phyloP scores from a whole-genome alignment of 1,139 yeast species.

The Saccharomyces hybrid region DNA sequence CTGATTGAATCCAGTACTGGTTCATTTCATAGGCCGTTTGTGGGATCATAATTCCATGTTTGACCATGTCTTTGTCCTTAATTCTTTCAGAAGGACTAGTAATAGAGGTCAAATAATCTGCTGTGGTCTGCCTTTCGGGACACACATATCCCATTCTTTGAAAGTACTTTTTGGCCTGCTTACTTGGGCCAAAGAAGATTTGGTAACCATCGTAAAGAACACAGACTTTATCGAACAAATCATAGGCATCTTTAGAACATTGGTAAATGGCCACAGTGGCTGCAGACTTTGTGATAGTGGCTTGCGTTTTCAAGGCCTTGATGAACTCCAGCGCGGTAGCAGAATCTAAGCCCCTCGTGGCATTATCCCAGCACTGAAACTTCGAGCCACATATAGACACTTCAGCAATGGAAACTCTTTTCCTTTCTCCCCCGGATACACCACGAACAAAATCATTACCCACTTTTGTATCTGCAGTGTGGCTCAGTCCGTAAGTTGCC shows the following conservation, averaged over 20 bases:
- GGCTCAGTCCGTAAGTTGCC: constrained; percentile 38
- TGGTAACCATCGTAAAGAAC: constrained; percentile 40
- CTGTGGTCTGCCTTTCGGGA: constrained; percentile 43
- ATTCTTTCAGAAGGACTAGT: constrained; percentile 50
- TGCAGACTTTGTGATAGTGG: constrained; percentile 49
- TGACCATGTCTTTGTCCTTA: constrained; percentile 17
- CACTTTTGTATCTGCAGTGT: constrained; percentile 35
- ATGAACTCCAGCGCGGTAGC: constrained; percentile 75
- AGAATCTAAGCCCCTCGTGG: constrained; percentile 68
- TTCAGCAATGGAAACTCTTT: constrained; percentile 39
- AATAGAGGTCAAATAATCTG: constrained; percentile 45
- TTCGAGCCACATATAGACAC: constrained; percentile 37
- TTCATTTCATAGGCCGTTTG: constrained; percentile 59
- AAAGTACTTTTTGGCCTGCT: constrained; percentile 36
- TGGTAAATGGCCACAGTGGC: constrained; percentile 75
- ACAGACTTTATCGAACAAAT: constrained; percentile 39
- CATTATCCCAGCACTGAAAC: constrained; percentile 64
- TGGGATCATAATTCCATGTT: constrained; percentile 50
- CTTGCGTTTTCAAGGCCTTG: constrained; percentile 56
- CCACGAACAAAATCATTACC: constrained; percentile 38
- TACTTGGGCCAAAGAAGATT: constrained; percentile 37
- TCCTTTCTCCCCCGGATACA: constrained; percentile 39
- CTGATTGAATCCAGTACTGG: constrained; percentile 52
- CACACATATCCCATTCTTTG: constrained; percentile 47
- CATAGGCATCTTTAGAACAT: constrained; percentile 63